Conservation (phyloP, 192 early-diverging fungal species). For the Umbelopsis ramanniana region DNA sequence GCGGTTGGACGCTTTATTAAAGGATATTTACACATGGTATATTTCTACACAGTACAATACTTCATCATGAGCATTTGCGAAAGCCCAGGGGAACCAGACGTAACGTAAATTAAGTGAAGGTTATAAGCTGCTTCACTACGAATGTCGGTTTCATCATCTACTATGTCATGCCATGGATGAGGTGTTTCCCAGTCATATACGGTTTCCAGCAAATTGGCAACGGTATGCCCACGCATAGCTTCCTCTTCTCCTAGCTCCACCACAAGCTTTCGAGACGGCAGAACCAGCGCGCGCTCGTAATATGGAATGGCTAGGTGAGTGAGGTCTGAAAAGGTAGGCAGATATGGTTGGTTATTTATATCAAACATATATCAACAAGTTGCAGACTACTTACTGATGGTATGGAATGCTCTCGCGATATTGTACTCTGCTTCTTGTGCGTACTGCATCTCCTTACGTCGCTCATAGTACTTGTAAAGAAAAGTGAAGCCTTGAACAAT, state of each 20-base stretch:
- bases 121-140: constrained; percentile 92
- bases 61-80: constrained; percentile 73
- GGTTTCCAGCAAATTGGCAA: constrained; percentile 16
- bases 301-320: constrained; percentile 83
- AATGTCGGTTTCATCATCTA: constrained; percentile 61
- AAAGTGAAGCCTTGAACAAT: constrained; percentile 69
- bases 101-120: constrained; percentile 77
- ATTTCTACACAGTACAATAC: constrained; percentile 72
- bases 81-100: constrained; percentile 71
- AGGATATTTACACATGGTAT: constrained; percentile 1
- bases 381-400: constrained; percentile 48
- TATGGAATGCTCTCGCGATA: constrained; percentile 87
- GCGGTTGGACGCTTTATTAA: neutral
- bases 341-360: neutral
- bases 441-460: constrained; percentile 30
- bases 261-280: constrained; percentile 50
- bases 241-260: neutral
- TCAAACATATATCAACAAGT: neutral
- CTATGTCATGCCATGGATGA: constrained; percentile 19
- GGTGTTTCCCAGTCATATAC: constrained; percentile 29
- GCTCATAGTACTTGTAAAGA: constrained; percentile 62
- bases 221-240: constrained; percentile 1
- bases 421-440: constrained; percentile 80
- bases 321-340: constrained; percentile 51
- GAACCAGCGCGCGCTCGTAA: constrained; percentile 75